Conservation (phyloP, 441 rosid genomes). For the Aleurites moluccanus region DNA sequence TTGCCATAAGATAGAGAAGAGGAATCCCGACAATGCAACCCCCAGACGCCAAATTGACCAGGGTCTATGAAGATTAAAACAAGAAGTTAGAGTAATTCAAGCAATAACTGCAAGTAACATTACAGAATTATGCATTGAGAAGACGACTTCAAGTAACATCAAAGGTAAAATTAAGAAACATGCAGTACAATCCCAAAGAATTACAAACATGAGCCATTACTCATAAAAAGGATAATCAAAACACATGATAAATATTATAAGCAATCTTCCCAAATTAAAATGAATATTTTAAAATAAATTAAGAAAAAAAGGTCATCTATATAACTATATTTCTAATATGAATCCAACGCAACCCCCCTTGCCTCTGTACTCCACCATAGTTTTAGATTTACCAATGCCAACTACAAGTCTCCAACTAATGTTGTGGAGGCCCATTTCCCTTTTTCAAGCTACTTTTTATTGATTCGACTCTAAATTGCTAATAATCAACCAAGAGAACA, state of each 20-base stretch:
- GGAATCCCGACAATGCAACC: conserved; percentile 89
- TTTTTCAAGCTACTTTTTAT: neutral
- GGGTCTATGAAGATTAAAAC: conserved; percentile 46
- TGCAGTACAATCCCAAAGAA: neutral
- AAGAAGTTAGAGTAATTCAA: conserved; percentile 15
- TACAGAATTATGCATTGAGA: neutral
- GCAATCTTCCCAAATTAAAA: no score
- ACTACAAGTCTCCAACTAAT: neutral
- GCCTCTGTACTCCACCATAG: neutral
- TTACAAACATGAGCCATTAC: neutral
- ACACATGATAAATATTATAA: no score
- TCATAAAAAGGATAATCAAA: no score
- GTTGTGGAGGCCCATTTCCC: neutral
- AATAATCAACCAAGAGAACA: neutral
- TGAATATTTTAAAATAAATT: no score
- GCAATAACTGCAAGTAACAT: neutral
- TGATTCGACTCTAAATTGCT: neutral
- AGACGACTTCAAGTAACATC: neutral
- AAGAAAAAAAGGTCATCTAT: neutral
- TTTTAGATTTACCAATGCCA: neutral
- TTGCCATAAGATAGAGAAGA: conserved; percentile 65
- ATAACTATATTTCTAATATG: neutral
- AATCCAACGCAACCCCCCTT: neutral
- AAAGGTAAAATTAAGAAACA: neutral
- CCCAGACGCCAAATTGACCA: conserved; percentile 75